phyloP scores from a whole-genome alignment of 1,284 basidiomycete genomes.

The Ceratobasidium sp. region DNA sequence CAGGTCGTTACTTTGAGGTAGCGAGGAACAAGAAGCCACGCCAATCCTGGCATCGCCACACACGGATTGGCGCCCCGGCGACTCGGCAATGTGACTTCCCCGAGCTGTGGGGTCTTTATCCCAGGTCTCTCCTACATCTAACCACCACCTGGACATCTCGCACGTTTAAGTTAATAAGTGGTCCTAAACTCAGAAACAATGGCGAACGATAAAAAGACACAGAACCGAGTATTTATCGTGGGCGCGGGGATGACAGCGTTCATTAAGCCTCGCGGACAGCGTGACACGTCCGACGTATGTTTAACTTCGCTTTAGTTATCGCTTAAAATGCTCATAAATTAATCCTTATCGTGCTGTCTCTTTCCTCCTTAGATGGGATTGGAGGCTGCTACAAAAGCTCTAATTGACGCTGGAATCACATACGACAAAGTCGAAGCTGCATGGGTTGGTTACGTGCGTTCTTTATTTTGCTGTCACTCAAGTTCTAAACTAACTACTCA shows the following conservation, averaged over 20 bases:
- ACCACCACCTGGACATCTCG: not conserved
- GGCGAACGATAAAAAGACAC: slow-evolving; percentile 20
- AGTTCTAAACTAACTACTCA: not conserved
- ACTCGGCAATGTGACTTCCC: slow-evolving; percentile 20
- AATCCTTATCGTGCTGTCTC: not conserved
- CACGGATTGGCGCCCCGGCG: not conserved
- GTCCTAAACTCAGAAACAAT: not conserved
- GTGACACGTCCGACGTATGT: slow-evolving; percentile 76
- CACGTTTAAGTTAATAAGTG: not conserved
- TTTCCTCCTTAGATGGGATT: slow-evolving; percentile 72
- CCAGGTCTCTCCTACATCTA: not conserved
- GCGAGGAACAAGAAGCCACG: not conserved
- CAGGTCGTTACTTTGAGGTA: not conserved
- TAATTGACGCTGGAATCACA: slow-evolving; percentile 88
- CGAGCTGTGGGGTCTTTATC: slow-evolving; percentile 25
- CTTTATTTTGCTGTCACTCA: not conserved
- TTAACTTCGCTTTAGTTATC: slow-evolving; percentile 4
- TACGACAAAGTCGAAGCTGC: slow-evolving; percentile 84
- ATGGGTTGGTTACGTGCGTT: slow-evolving; percentile 64
- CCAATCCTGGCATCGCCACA: not conserved
- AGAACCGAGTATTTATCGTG: slow-evolving; percentile 71
- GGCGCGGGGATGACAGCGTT: slow-evolving; percentile 86
- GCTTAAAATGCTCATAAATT: slow-evolving; percentile 9
- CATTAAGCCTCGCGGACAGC: slow-evolving; percentile 78
- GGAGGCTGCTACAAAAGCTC: slow-evolving; percentile 86